Base-by-base conservation (phyloP, 352 stramenopile species). In the Pythium insidiosum region DNA sequence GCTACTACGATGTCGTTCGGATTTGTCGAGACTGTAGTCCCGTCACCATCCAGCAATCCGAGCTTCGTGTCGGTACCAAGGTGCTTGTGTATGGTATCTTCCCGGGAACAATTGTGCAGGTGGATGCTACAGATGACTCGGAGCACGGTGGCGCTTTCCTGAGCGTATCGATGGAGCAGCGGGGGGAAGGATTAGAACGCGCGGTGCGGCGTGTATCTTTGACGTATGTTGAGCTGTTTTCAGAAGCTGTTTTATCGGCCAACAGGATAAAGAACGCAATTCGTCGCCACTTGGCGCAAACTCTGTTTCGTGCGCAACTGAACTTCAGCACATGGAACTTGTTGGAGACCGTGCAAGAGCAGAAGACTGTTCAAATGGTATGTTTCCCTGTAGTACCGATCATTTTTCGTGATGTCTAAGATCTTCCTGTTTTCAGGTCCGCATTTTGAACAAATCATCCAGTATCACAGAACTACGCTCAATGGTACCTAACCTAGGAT, bases 261-360 rank as follows among this genome's bases (percentile, higher is more conserved):
- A 92, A 92, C 39, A 73, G 73, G 6, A 92, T 92, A 48, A 92
- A 92, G 48, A 84, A 66, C 35, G 65, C 68, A 1, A 87, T 92
- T 24, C 68, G 73, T 2, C 50, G 68, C 22, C 74, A 92, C 40
- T 53, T 92, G 13, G 73, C 79, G 22, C 73, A 89, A 35, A 57
- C 68, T n/a, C 58, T 92, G 2, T 86, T 87, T 53, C 74, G 79
- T 3, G 85, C 79, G 16, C 79, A 87, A 35, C 68, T 92, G 25
- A 87, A 92, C 33, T 92, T 92, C 40, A 87, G 74, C 41, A 92
- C 79, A 18, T 92, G 79, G 79, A 92, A 87, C 45, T 46, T 88
- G 25, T 50, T 92, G 12, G 79, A 92, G 40, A 75, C 76, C 1
- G 66, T 88, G 18, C 69, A 92, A 58, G 79, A 92, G 48, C 79